Evolutionary conservation across 306 rosid species (phyloP).

Genomic region (Gastrolobium villosum): DNA sequence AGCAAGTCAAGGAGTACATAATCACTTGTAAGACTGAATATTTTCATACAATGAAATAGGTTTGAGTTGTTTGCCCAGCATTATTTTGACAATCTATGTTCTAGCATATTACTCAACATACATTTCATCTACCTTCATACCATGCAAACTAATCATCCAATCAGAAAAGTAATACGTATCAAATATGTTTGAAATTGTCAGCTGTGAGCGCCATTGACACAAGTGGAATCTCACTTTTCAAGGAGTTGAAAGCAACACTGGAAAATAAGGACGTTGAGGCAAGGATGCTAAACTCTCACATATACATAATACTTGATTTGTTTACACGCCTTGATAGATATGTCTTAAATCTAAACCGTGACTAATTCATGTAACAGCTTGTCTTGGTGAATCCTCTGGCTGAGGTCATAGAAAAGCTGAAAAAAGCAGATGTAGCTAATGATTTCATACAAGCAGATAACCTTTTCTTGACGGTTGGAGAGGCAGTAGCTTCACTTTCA

Average conservation of each 20-base stretch:
- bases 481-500: slow-evolving; percentile 83
- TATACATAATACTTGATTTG: background rate
- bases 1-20: background rate
- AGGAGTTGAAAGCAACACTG: slow-evolving; percentile 69
- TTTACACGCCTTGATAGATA: background rate
- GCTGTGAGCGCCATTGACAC: slow-evolving; percentile 94
- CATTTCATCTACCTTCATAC: slow-evolving; percentile 5
- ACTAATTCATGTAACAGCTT: slow-evolving; percentile 63
- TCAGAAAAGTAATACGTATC: slow-evolving; percentile 28
- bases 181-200: slow-evolving; percentile 48
- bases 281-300: slow-evolving; percentile 44
- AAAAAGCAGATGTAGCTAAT: slow-evolving; percentile 64
- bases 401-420: slow-evolving; percentile 89
- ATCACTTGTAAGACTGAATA: slow-evolving; percentile 3
- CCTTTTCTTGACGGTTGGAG: slow-evolving; percentile 86
- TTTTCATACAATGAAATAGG: slow-evolving; percentile 16
- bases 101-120: slow-evolving; percentile 10
- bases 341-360: slow-evolving; percentile 7
- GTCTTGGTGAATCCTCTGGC: slow-evolving; percentile 91
- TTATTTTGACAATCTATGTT: background rate
- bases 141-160: background rate
- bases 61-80: background rate
- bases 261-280: slow-evolving; percentile 81
- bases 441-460: slow-evolving; percentile 61
- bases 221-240: slow-evolving; percentile 82